Conservation (phyloP, 192 early-diverging fungal species). For the Gryganskiella cystojenkinii region DNA sequence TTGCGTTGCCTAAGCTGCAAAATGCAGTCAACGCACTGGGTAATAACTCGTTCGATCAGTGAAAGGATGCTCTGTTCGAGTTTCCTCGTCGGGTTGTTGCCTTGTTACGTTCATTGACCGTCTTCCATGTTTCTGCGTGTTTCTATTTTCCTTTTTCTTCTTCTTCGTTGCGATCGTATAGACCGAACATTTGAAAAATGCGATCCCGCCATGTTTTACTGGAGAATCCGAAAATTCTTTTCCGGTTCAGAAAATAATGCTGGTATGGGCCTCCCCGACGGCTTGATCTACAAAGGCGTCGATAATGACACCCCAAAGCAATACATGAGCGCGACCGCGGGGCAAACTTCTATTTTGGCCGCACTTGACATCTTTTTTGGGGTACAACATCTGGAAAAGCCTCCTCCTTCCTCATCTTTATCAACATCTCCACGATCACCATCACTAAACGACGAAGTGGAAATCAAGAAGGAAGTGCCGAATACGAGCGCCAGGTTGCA, state of each 20-base stretch:
- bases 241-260: conserved; percentile 89
- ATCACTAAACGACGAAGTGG: too few relatives aligned
- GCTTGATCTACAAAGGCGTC: conserved; percentile 92
- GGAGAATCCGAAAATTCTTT: conserved; percentile 89
- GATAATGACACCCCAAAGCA: conserved; percentile 38
- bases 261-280: conserved; percentile 72
- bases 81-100: too few relatives aligned
- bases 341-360: too few relatives aligned
- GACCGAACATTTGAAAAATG: conserved; percentile 90
- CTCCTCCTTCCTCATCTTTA: conserved; percentile 2
- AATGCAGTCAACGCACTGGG: conserved; percentile 26
- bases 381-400: too few relatives aligned
- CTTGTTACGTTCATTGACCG: too few relatives aligned
- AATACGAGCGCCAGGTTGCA: conserved; percentile 71
- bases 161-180: not conserved
- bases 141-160: not conserved
- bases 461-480: too few relatives aligned
- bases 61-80: too few relatives aligned
- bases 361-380: too few relatives aligned
- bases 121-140: too few relatives aligned
- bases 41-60: too few relatives aligned
- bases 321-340: too few relatives aligned
- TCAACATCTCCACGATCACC: not conserved
- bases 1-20: conserved; percentile 20
- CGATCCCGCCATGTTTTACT: conserved; percentile 94